phyloP scores from a whole-genome alignment of 805 yeast species.

The Candida palmyrensis region DNA sequence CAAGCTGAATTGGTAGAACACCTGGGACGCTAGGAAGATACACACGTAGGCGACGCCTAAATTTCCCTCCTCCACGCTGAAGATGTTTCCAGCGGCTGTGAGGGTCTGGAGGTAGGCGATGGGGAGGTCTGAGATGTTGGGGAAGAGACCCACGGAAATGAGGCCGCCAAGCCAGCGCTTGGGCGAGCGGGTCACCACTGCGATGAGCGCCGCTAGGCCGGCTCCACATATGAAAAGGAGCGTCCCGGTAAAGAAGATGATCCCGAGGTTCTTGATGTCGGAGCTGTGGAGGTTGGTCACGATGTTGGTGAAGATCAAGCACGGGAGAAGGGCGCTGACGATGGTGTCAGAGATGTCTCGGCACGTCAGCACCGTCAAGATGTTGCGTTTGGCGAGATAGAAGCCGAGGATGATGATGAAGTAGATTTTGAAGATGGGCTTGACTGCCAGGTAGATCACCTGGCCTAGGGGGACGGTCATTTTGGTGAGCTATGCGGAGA shows the following conservation, averaged over 20 bases:
- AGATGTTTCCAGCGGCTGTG: constrained; percentile 52
- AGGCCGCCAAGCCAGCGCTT: constrained; percentile 74
- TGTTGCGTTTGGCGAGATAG: constrained; percentile 54
- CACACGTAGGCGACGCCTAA: constrained; percentile 82
- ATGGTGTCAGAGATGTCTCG: constrained; percentile 66
- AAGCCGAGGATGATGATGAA: constrained; percentile 66
- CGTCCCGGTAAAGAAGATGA: constrained; percentile 45
- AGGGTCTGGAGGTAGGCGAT: constrained; percentile 77
- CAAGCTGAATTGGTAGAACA: constrained; percentile 64
- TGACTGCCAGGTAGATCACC: constrained; percentile 71
- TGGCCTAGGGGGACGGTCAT: constrained; percentile 43
- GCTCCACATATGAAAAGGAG: constrained; percentile 50
- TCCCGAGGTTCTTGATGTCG: constrained; percentile 69
- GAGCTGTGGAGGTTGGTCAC: constrained; percentile 60
- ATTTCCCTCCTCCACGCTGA: constrained; percentile 55
- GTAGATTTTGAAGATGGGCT: constrained; percentile 83
- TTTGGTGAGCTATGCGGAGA: background rate
- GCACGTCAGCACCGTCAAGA: constrained; percentile 61
- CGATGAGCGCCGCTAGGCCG: constrained; percentile 37
- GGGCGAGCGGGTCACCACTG: constrained; percentile 55
- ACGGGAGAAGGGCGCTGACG: constrained; percentile 66
- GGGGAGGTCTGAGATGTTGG: constrained; percentile 79
- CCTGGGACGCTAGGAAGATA: constrained; percentile 66
- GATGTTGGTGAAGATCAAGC: constrained; percentile 69
- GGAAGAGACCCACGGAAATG: constrained; percentile 66